These are phyloP conservation scores for Gilbertella persicaria DNA, from an alignment of 371 early-diverging fungal genomes.

Conservation along the genomic window DNA sequence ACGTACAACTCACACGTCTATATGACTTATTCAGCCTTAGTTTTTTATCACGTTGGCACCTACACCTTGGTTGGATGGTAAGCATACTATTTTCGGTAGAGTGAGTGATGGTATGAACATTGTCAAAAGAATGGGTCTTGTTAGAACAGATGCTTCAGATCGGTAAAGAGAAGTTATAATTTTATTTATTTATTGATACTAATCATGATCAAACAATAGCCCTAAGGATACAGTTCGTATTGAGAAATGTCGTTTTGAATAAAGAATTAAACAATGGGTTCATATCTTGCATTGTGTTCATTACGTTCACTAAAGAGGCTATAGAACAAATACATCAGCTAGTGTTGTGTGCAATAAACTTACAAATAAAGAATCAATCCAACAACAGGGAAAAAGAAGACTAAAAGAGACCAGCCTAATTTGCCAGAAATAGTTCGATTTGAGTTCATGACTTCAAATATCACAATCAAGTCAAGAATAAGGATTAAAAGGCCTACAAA, in stretches of 20 bases:
- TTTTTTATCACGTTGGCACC: constrained; percentile 71
- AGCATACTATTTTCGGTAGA: constrained; percentile 76
- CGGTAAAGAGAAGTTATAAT: no score
- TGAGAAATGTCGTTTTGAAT: constrained; percentile 35
- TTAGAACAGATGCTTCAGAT: constrained; percentile 63
- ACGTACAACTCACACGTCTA: no score
- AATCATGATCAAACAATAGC: constrained; percentile 11
- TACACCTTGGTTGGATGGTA: constrained; percentile 79
- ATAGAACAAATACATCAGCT: constrained; percentile 1
- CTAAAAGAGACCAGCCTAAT: constrained; percentile 58
- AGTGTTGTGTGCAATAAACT: constrained; percentile 26
- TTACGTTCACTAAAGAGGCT: constrained; percentile 60
- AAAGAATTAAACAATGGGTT: constrained; percentile 43
- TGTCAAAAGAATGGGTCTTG: constrained; percentile 71
- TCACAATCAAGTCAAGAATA: constrained; percentile 60
- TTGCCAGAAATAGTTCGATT: constrained; percentile 52
- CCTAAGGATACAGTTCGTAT: constrained; percentile 46
- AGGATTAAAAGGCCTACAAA: constrained; percentile 54
- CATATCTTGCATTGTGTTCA: constrained; percentile 54
- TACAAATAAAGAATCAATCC: constrained; percentile 67
- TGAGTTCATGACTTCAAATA: constrained; percentile 65
- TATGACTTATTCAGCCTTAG: no score
- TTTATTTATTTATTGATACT: background rate
- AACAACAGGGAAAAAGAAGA: constrained; percentile 65
- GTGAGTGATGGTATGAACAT: constrained; percentile 69